phyloP scores from a whole-genome alignment of 306 rosid species.

The Astragalus glycyphyllos region DNA sequence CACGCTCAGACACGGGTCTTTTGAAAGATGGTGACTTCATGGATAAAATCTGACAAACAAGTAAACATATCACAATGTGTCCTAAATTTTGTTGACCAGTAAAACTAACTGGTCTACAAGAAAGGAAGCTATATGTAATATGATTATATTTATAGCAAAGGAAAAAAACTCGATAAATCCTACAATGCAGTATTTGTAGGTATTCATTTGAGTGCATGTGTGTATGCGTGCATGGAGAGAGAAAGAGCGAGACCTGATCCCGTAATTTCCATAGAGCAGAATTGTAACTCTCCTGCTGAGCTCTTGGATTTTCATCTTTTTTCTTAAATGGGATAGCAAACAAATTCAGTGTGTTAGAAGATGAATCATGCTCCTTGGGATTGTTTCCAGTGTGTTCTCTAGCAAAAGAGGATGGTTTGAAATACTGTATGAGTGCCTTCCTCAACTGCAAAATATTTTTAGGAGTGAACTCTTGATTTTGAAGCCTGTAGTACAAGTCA shows the following conservation, averaged over 20 bases:
- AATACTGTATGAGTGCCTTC: slow-evolving; percentile 62
- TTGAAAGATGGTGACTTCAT: slow-evolving; percentile 68
- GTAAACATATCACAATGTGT: slow-evolving; percentile 25
- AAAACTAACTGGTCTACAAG: not conserved
- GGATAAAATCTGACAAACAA: slow-evolving; percentile 66
- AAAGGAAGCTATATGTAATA: slow-evolving; percentile 6
- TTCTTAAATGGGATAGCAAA: slow-evolving; percentile 61
- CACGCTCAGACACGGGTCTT: slow-evolving; percentile 77
- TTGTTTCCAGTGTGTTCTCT: slow-evolving; percentile 41
- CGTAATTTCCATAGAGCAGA: slow-evolving; percentile 74
- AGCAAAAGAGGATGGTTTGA: slow-evolving; percentile 57
- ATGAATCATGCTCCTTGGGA: slow-evolving; percentile 38
- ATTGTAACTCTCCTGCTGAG: slow-evolving; percentile 65
- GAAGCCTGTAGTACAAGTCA: slow-evolving; percentile 54
- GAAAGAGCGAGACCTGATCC: slow-evolving; percentile 69
- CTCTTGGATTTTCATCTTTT: slow-evolving; percentile 64
- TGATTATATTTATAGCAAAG: not conserved
- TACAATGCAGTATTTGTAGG: not conserved
- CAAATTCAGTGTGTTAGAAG: slow-evolving; percentile 49
- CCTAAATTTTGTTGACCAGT: not conserved
- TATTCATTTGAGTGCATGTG: not conserved
- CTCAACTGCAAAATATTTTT: slow-evolving; percentile 54
- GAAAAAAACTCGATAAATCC: slow-evolving; percentile 10
- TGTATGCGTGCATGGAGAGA: not conserved
- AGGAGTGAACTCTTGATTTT: slow-evolving; percentile 61